Percentiles rank a stretch among this genome's conserved stretches.
phyloP scores from a whole-genome alignment of 495 filamentous ascomycete genomes.

The Xylaria palmicola region DNA sequence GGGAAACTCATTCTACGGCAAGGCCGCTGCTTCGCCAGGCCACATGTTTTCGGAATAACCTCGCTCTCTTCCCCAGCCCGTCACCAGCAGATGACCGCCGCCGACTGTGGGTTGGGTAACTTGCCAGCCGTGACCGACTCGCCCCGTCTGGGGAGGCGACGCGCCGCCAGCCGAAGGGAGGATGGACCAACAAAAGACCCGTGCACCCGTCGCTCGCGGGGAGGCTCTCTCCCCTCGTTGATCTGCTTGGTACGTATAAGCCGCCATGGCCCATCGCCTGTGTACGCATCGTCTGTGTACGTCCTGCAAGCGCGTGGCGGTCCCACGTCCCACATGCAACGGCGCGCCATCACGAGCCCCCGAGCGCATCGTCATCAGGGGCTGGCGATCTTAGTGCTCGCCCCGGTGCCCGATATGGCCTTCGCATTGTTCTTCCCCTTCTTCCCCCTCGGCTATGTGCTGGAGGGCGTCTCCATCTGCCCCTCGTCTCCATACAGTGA shows the following conservation, averaged over 20 bases:
- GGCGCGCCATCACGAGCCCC: constrained; percentile 10
- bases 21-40: not conserved
- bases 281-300: no score
- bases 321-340: constrained; percentile 7
- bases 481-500: not conserved
- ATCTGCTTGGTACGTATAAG: no score
- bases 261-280: no score
- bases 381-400: not conserved
- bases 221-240: not conserved
- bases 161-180: not conserved
- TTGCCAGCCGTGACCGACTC: not conserved
- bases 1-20: constrained; percentile 3
- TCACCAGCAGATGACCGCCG: not conserved
- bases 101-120: not conserved
- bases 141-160: no score
- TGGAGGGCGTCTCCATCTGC: not conserved
- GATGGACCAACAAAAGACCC: not conserved
- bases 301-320: no score
- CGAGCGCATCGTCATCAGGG: not conserved
- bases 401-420: not conserved
- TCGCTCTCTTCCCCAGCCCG: not conserved
- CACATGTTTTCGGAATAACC: not conserved
- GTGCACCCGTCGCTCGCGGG: not conserved
- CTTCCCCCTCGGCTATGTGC: no score
- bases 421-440: not conserved